Base-by-base conservation (phyloP, 2,329 filamentous ascomycete genomes). In the Ophiocordyceps robertsii region DNA sequence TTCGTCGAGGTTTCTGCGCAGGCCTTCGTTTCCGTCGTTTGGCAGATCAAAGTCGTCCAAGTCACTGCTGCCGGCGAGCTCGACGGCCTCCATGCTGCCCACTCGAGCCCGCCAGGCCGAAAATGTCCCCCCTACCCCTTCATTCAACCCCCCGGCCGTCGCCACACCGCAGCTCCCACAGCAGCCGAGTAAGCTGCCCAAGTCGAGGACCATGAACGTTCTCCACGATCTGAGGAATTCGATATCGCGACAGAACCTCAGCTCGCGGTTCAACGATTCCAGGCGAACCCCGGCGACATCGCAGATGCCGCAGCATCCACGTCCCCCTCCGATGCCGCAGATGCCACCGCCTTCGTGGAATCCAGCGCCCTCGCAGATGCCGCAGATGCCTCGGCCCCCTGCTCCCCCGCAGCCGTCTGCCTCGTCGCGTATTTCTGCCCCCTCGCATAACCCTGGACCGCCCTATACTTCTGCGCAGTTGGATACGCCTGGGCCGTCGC, bases 211-310 rank as follows among this genome's bases (percentile, higher is more conserved):
- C 1, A 55, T 71, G 48, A 63, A 50, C 21, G 62, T 67, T 2
- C 50, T 73, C 11, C 65, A 66, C 7, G 69, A 62, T 11, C 46
- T 73, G 32, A 68, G 66, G 6, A 58, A 62, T 3, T 67, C 68
- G 1, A 58, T 71, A 2, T 69, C 68, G 1, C 59, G 63, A 13
- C 47, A 55, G 4, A 55, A 53, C 3, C 37, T 58, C 19, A 50
- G 41, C 13, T 29, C 48, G 12, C 11, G 27, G 7, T 31, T 37
- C 27, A 37, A 37, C 10, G 40, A 31, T 8, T 7, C 29, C 9
- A 38, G 29, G 6, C 17, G 29, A 33, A 32, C 31, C 11, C 19
- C 17, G 7, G 11, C 24, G 31, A 8, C 7, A 14, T 33, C 40
- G 16, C 40, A 30, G 13, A n/a, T 16, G 16, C 14, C n/a, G 16